Evolutionary conservation across 441 rosid genomes (phyloP).

Genomic region (Gossypium davidsonii): DNA sequence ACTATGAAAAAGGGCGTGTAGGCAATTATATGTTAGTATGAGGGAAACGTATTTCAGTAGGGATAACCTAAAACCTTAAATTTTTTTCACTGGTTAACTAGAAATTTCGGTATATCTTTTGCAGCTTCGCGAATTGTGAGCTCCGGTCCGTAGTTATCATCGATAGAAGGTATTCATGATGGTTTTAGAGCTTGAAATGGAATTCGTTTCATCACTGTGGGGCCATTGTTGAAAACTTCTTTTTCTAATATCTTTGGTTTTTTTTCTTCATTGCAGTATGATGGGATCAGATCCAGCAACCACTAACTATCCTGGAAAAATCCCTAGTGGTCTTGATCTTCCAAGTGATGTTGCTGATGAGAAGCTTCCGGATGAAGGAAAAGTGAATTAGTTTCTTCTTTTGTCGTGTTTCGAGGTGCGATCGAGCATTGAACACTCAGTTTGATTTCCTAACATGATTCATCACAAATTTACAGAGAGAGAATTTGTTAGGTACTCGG

Average conservation of each 20-base stretch:
- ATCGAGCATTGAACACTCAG: neutral
- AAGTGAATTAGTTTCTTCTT: neutral
- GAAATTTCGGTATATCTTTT: neutral
- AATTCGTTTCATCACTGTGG: neutral
- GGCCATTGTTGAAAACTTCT: neutral
- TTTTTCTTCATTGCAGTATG: constrained; percentile 29
- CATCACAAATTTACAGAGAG: neutral
- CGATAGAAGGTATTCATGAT: constrained; percentile 9
- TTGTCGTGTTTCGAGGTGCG: neutral
- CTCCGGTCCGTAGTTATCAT: constrained; percentile 13
- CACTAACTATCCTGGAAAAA: constrained; percentile 62
- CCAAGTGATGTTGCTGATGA: constrained; percentile 49
- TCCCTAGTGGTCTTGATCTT: constrained; percentile 53
- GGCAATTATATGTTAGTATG: neutral
- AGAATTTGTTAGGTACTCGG: neutral
- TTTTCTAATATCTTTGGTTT: neutral
- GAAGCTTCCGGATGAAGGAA: constrained; percentile 24
- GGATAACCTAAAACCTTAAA: neutral
- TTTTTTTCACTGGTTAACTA: neutral
- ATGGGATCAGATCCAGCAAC: constrained; percentile 45
- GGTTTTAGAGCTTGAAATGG: neutral
- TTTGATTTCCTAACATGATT: neutral
- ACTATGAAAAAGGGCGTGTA: neutral
- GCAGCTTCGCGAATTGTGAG: constrained; percentile 21
- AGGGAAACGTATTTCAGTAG: neutral